phyloP scores from a whole-genome alignment of 2,329 filamentous ascomycete species.

The Ophiostoma perfectum region DNA sequence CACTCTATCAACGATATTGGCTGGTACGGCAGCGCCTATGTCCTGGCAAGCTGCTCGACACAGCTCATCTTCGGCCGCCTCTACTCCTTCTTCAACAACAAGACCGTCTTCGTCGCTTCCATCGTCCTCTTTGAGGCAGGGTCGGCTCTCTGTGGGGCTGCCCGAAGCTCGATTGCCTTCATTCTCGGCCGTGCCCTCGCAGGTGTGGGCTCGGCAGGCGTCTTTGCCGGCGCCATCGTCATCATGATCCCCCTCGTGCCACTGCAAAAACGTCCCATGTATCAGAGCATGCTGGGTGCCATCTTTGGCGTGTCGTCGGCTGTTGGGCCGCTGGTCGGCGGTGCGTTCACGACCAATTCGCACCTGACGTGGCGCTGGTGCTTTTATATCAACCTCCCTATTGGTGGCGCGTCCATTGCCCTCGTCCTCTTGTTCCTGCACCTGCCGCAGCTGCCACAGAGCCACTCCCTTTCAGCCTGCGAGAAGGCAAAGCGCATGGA shows the following conservation, averaged over 20 bases:
- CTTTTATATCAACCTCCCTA: slow-evolving; percentile 40
- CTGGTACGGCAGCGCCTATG: slow-evolving; percentile 25
- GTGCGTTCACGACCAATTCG: slow-evolving; percentile 34
- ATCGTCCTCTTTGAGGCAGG: slow-evolving; percentile 37
- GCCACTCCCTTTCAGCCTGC: background rate
- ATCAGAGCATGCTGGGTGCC: slow-evolving; percentile 36
- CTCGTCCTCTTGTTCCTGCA: background rate
- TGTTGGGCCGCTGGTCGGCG: slow-evolving; percentile 38
- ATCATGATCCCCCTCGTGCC: slow-evolving; percentile 35
- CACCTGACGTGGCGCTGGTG: slow-evolving; percentile 37
- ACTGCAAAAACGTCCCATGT: slow-evolving; percentile 34
- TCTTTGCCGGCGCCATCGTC: slow-evolving; percentile 37
- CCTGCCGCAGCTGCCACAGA: background rate
- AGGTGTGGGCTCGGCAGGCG: slow-evolving; percentile 37
- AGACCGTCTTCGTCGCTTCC: slow-evolving; percentile 24
- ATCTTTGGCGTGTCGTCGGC: slow-evolving; percentile 37
- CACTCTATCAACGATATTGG: slow-evolving; percentile 23
- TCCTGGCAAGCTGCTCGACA: slow-evolving; percentile 27
- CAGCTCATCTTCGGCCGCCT: slow-evolving; percentile 35
- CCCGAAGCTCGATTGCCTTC: slow-evolving; percentile 38
- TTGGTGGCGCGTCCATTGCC: slow-evolving; percentile 33
- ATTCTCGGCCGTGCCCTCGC: slow-evolving; percentile 41
- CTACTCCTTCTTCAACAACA: slow-evolving; percentile 23
- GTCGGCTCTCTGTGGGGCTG: slow-evolving; percentile 39
- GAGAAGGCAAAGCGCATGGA: slow-evolving; percentile 5